Conservation (phyloP, 208 protist species). For the Acanthamoeba quina region DNA sequence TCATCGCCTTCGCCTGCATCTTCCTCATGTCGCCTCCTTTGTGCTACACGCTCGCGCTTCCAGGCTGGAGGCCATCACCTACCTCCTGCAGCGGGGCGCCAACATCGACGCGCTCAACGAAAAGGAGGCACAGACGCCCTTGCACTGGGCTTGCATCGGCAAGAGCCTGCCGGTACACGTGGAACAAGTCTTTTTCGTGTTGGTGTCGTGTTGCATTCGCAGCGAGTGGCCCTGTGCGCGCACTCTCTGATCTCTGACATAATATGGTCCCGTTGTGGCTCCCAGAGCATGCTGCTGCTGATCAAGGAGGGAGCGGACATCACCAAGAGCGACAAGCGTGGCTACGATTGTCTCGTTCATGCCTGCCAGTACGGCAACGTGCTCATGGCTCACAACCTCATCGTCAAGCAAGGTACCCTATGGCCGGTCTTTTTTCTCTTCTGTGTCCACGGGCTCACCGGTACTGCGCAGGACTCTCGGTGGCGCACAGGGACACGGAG, state of each 20-base stretch:
- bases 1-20: background rate
- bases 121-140: conserved; percentile 41
- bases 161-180: background rate
- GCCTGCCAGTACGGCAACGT: conserved; percentile 43
- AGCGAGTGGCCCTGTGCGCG: no score
- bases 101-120: conserved; percentile 27
- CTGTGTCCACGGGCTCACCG: background rate
- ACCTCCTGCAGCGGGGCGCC: conserved; percentile 30
- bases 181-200: background rate
- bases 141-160: conserved; percentile 54
- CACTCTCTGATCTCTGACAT: no score
- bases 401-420: background rate
- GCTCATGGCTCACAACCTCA: conserved; percentile 6
- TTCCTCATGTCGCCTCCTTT: no score
- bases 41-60: background rate
- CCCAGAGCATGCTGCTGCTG: conserved; percentile 26
- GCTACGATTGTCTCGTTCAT: conserved; percentile 9
- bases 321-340: conserved; percentile 25
- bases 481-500: background rate
- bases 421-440: background rate
- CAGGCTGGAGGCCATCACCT: background rate
- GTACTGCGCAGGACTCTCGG: background rate
- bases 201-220: background rate
- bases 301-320: conserved; percentile 33
- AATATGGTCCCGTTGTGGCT: no score